phyloP scores from a whole-genome alignment of 805 yeast species.

The Lipomyces japonicus region DNA sequence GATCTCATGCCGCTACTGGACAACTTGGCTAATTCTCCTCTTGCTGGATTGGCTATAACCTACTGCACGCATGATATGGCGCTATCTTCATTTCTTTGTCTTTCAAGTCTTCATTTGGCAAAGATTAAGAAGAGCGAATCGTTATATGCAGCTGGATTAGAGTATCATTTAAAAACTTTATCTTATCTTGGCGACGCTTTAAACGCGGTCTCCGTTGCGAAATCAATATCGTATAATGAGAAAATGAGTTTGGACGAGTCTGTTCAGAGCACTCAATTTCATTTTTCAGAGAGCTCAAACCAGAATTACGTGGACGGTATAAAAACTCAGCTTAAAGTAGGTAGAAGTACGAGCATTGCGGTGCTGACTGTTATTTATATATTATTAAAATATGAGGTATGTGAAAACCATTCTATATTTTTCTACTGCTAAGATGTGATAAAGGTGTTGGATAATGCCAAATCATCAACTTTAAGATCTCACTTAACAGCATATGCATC shows the following conservation, averaged over 20 bases:
- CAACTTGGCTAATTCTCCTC: conserved; percentile 18
- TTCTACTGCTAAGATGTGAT: neutral
- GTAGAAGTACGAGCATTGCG: conserved; percentile 22
- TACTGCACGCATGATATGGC: conserved; percentile 25
- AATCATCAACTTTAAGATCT: conserved; percentile 22
- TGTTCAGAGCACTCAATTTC: neutral
- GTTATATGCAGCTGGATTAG: conserved; percentile 20
- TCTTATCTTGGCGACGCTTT: conserved; percentile 18
- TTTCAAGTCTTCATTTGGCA: conserved; percentile 19
- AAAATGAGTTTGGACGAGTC: neutral
- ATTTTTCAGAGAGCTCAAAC: neutral
- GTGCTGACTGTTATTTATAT: conserved; percentile 24
- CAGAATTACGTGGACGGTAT: neutral
- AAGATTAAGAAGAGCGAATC: conserved; percentile 10
- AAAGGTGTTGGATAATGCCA: conserved; percentile 20
- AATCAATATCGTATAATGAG: too few species aligned
- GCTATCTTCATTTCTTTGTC: conserved; percentile 21
- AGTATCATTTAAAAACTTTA: conserved; percentile 21
- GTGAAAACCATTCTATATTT: neutral
- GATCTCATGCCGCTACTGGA: conserved; percentile 26
- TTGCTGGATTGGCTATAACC: conserved; percentile 25
- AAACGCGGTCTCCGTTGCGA: conserved; percentile 17
- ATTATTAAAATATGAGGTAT: conserved; percentile 20
- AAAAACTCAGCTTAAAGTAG: conserved; percentile 14
- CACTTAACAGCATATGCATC: conserved; percentile 25